Evolutionary conservation across 116 monocot species (phyloP).

Genomic region (Papilionanthe hybrid): DNA sequence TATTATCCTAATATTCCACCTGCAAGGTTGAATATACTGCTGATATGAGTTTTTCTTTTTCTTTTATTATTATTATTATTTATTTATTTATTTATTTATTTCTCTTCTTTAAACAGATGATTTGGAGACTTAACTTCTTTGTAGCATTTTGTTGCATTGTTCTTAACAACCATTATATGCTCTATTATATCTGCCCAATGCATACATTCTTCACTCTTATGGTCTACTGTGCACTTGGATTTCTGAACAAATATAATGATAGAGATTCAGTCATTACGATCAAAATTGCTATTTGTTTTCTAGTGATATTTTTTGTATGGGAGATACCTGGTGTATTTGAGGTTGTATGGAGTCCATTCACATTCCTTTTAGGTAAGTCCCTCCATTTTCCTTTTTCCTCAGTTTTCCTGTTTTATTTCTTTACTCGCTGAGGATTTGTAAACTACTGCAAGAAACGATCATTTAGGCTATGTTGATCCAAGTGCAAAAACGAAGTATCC

Average conservation of each 20-base stretch:
- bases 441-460: not conserved
- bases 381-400: not conserved
- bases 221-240: conserved; percentile 86
- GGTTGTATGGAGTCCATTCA: conserved; percentile 76
- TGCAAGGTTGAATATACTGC: not conserved
- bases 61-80: too few relatives aligned
- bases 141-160: conserved; percentile 85
- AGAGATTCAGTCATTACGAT: conserved; percentile 50
- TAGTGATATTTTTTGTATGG: conserved; percentile 87
- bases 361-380: conserved; percentile 73
- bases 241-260: conserved; percentile 83
- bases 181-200: conserved; percentile 98
- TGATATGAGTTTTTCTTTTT: conserved; percentile 15
- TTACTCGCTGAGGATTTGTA: not conserved
- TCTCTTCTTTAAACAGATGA: conserved; percentile 58
- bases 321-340: conserved; percentile 91
- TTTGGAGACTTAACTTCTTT: conserved; percentile 95
- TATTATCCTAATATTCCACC: not conserved
- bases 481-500: conserved; percentile 55
- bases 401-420: not conserved
- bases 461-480: conserved; percentile 74
- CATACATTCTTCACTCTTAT: conserved; percentile 95
- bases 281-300: conserved; percentile 68
- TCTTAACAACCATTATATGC: conserved; percentile 79
- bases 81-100: too few relatives aligned